Base-by-base conservation (phyloP, 148 eudicot genomes). In the Chenopodium berlandieri region DNA sequence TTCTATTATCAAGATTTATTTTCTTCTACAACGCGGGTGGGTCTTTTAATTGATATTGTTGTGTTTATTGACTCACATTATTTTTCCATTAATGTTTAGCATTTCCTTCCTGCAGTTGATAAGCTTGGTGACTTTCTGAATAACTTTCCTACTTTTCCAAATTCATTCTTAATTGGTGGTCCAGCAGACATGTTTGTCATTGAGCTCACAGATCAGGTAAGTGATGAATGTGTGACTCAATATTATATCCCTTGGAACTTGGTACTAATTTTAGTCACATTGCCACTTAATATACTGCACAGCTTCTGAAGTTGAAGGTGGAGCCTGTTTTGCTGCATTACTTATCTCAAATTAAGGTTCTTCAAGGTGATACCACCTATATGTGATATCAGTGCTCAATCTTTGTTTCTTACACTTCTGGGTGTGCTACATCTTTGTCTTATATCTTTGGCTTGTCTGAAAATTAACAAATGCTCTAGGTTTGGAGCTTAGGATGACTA, bases 281-380 rank as follows among this genome's bases (percentile, higher is more conserved):
- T 66, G 73, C 48, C 84, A 46, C 25, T 56, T 88, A 22, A 31
- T 60, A 10, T 71, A 46, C 47, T 78, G 52, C 69, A 69, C 92
- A 95, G 99, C 93, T 95, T 87, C 94, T 91, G 84, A 95, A 90
- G 80, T 82, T 95, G 77, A 95, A 93, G 87, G 97, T 95, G 87
- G 99, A 95, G 88, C 99, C 99, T 10, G 99, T 93, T 69, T 85
- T 95, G 85, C 87, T 95, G 75, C 97, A 95, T 85, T 95, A 95
- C 86, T 90, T 95, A 76, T 91, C 94, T 58, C 89, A 93, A 79
- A 84, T 92, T 58, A 88, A 91, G 82, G 81, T 79, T 71, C 97
- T 95, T 48, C 94, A 89, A 81, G 97, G 98, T 92, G 89, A 82
- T 77, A 34, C 40, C 69, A 27, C 50, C 73, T 81, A 76, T 17